Base-by-base conservation (phyloP, 2,329 filamentous ascomycete species). In the Colletotrichum trifolii region DNA sequence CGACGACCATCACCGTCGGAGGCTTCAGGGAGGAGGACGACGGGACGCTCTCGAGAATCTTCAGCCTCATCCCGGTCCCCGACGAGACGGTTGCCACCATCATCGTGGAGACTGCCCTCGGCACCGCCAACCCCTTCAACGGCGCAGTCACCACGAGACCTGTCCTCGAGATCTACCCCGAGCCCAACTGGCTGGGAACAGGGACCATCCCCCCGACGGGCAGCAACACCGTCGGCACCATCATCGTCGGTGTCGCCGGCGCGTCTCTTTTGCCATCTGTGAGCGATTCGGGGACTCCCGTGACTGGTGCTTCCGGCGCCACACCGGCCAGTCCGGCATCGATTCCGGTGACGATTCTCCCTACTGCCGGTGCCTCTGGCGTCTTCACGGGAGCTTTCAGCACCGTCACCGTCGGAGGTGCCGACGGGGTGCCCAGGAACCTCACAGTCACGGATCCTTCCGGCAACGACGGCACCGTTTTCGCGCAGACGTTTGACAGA, bases 401-500 rank as follows among this genome's bases (percentile, higher is more conserved):
- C 15, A 65, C 62, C 7, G 15, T 62, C 52, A 62, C 25, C 11
- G 34, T 65, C 10, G 62, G 62, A 9, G 62, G 62, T 10, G 62
- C 62, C 0, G n/a, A 61, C 6, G 58, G 52, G 3, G 62, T 65
- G 10, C 62, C 62, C n/a, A 55, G 62, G 7, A 65, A 62, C 25
- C 15, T 62, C 6, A 65, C 62, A 11, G 40, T 65, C 8, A 45
- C 52, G 6, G 43, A 61, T 43, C 25, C 25, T 25, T 54, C 61
- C 33, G 59, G 46, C 12, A 55, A 57, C 39, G 52, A 45, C 1
- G 58, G 52, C 11, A 62, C 58, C 3, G 62, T 65, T 8, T 62
- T 53, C 38, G 35, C 34, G 6, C 62, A 65, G 46, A 62, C 52
- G 3, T 61, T 65, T 17, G 62, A 65, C 58, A 55, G 46, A n/a